A percentile compares a stretch with the other conserved stretches of the same genome.
phyloP scores from a whole-genome alignment of 2,329 filamentous ascomycete genomes.

The Teratosphaeria zuluensis region DNA sequence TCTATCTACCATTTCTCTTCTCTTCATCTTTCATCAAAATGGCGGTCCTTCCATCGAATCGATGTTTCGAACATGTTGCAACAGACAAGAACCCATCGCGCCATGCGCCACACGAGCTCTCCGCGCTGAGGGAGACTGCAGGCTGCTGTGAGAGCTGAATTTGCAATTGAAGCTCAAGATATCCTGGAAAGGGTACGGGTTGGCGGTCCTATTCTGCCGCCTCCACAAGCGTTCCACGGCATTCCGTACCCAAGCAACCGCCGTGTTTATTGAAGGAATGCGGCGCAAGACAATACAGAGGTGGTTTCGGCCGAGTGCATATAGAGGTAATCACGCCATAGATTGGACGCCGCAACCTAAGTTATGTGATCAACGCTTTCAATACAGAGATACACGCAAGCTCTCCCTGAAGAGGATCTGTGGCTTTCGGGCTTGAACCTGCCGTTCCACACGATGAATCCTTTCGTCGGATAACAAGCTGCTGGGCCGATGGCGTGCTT shows the following conservation, averaged over 20 bases:
- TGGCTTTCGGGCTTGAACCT: not conserved
- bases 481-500: not conserved
- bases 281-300: not conserved
- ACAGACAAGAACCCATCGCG: no score
- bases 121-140: no score
- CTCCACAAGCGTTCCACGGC: not conserved
- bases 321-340: not conserved
- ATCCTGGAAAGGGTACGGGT: not conserved
- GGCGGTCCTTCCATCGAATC: no score
- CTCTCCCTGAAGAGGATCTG: not conserved
- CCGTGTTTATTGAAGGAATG: not conserved
- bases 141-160: not conserved
- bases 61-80: no score
- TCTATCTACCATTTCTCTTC: not conserved
- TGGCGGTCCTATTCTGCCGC: not conserved
- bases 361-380: not conserved
- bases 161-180: not conserved
- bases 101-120: no score
- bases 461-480: not conserved
- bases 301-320: not conserved
- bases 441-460: not conserved
- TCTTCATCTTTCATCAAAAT: no score
- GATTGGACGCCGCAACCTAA: not conserved
- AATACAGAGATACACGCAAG: not conserved
- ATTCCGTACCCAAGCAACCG: not conserved